Percentiles rank a stretch among this genome's conserved stretches.
phyloP scores from a whole-genome alignment of 257 asterid species.

The Salvia hispanica region DNA sequence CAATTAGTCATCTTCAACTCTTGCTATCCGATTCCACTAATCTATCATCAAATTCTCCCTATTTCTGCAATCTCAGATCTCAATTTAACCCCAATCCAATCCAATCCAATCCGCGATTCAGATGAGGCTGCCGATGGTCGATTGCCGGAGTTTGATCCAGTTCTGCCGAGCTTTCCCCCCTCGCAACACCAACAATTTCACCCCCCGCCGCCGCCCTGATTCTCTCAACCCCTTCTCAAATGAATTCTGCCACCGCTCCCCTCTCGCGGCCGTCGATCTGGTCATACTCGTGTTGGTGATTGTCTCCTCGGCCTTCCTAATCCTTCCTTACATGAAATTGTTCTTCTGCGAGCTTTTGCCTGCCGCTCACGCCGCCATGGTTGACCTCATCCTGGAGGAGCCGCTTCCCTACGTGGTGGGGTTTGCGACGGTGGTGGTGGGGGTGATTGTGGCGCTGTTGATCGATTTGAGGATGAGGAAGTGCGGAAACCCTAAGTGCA shows the following conservation, averaged over 20 bases:
- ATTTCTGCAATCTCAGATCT: too few relatives aligned
- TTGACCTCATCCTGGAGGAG: conserved; percentile 46
- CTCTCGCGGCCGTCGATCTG: conserved; percentile 52
- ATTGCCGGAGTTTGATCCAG: conserved; percentile 63
- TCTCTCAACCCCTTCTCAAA: conserved; percentile 42
- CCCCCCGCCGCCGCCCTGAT: conserved; percentile 32
- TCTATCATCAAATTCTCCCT: conserved; percentile 1
- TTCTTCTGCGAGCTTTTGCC: conserved; percentile 39
- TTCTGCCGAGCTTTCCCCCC: conserved; percentile 55
- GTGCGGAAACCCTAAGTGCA: conserved; percentile 52
- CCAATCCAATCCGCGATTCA: neutral
- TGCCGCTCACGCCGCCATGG: conserved; percentile 16
- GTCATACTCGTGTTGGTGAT: conserved; percentile 41
- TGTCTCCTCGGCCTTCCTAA: conserved; percentile 45
- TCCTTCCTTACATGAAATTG: conserved; percentile 45
- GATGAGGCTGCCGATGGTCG: conserved; percentile 55
- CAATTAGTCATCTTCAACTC: conserved; percentile 32
- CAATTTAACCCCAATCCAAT: neutral
- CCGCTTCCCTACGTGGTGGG: conserved; percentile 51
- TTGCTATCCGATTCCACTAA: conserved; percentile 19
- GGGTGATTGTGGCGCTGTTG: conserved; percentile 33
- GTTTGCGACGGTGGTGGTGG: conserved; percentile 36
- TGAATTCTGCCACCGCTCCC: conserved; percentile 47
- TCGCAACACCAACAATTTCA: conserved; percentile 34
- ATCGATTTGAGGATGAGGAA: conserved; percentile 47